Percentiles rank a stretch among this genome's conserved stretches.
Evolutionary conservation across 83 land plant genomes (phyloP).

Genomic region (Larix sibirica): DNA sequence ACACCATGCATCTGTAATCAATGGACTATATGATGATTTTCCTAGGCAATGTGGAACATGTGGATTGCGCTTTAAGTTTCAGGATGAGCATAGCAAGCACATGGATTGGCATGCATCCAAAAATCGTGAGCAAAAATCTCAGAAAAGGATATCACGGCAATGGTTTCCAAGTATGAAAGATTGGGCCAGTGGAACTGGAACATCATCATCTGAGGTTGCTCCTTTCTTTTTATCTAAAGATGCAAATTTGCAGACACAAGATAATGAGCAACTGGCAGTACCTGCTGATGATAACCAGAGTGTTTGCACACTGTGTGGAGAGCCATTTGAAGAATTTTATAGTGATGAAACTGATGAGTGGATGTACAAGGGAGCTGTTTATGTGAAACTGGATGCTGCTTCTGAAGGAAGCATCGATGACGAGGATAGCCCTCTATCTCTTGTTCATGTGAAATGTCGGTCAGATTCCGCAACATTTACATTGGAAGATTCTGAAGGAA

Average conservation of each 20-base stretch:
- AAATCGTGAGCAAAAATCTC: slow-evolving; percentile 35
- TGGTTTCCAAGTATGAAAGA: slow-evolving; percentile 69
- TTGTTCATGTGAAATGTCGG: slow-evolving; percentile 86
- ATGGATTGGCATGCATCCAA: slow-evolving; percentile 88
- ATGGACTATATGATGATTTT: slow-evolving; percentile 59
- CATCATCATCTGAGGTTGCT: slow-evolving; percentile 25
- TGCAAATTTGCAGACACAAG: slow-evolving; percentile 16
- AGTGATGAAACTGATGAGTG: slow-evolving; percentile 84
- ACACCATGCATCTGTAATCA: slow-evolving; percentile 68
- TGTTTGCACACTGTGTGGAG: slow-evolving; percentile 87
- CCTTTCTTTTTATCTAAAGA: slow-evolving; percentile 29
- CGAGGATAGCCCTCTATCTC: slow-evolving; percentile 39
- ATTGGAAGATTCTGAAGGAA: slow-evolving; percentile 31
- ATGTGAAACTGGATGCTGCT: slow-evolving; percentile 38
- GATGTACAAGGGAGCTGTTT: slow-evolving; percentile 94
- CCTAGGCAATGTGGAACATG: slow-evolving; percentile 81
- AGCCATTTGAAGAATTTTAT: slow-evolving; percentile 92
- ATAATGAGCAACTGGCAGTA: slow-evolving; percentile 61
- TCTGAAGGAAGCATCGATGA: slow-evolving; percentile 27
- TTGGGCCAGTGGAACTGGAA: slow-evolving; percentile 63
- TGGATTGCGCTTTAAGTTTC: slow-evolving; percentile 72
- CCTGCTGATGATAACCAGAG: slow-evolving; percentile 93
- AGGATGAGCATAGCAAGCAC: slow-evolving; percentile 78
- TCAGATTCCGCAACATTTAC: slow-evolving; percentile 40
- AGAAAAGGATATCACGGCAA: slow-evolving; percentile 43